Conservation (phyloP, 371 early-diverging fungal species). For the Entomophthora muscae region DNA sequence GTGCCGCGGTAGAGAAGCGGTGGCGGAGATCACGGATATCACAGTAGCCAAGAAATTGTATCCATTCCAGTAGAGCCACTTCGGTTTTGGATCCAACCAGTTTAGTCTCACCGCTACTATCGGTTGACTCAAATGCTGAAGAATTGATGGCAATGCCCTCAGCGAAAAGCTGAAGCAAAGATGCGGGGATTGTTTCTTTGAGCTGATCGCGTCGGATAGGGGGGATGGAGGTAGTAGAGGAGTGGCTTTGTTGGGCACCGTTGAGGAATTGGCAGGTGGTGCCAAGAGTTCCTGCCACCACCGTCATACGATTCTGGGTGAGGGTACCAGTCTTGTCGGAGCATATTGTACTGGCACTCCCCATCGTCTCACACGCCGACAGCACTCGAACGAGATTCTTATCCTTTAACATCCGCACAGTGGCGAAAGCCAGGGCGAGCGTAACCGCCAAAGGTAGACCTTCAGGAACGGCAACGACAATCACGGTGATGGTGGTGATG, state of each 20-base stretch:
- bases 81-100: slow-evolving; percentile 69
- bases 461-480: slow-evolving; percentile 68
- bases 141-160: slow-evolving; percentile 49
- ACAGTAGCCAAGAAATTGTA: slow-evolving; percentile 21
- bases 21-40: slow-evolving; percentile 26
- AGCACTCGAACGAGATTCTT: slow-evolving; percentile 78
- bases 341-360: slow-evolving; percentile 78
- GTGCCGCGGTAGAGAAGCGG: slow-evolving; percentile 25
- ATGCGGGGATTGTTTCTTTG: background rate
- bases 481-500: slow-evolving; percentile 46
- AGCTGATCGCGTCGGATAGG: slow-evolving; percentile 4
- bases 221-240: slow-evolving; percentile 16
- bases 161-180: background rate
- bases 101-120: slow-evolving; percentile 25
- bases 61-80: slow-evolving; percentile 52
- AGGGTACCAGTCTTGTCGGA: slow-evolving; percentile 85
- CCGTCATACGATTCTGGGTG: slow-evolving; percentile 78
- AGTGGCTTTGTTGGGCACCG: background rate
- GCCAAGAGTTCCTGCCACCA: slow-evolving; percentile 40
- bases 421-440: slow-evolving; percentile 55
- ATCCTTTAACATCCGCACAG: slow-evolving; percentile 68
- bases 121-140: slow-evolving; percentile 52
- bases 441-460: slow-evolving; percentile 64
- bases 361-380: slow-evolving; percentile 88
- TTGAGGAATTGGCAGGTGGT: background rate